Conservation (phyloP, 2,329 filamentous ascomycete genomes). For the Gyromitra esculenta region DNA sequence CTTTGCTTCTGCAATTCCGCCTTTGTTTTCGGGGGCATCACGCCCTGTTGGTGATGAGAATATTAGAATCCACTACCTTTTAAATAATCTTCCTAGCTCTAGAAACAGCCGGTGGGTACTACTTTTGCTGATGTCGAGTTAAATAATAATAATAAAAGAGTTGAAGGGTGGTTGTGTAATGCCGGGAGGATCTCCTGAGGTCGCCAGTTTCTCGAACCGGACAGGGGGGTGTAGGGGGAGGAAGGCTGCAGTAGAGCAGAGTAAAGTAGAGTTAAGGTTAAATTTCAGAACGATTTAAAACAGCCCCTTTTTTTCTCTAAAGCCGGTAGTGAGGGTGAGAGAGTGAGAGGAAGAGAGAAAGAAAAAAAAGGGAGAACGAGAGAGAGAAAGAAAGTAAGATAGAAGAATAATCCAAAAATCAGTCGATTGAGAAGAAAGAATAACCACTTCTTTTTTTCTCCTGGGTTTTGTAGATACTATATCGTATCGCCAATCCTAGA, state of each 20-base stretch:
- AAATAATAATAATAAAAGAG: not conserved
- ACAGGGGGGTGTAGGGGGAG: slow-evolving; percentile 11
- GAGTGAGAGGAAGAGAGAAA: slow-evolving; percentile 16
- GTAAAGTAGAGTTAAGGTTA: not conserved
- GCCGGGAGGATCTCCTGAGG: slow-evolving; percentile 15
- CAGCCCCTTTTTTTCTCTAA: not conserved
- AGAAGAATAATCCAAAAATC: slow-evolving; percentile 20
- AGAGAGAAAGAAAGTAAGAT: not conserved
- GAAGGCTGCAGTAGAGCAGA: not conserved
- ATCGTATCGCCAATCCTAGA: slow-evolving; percentile 33
- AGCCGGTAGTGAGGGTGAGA: slow-evolving; percentile 17
- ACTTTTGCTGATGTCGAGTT: slow-evolving; percentile 4
- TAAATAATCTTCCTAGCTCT: slow-evolving; percentile 1
- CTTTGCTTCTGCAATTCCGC: slow-evolving; percentile 70
- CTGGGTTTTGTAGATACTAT: slow-evolving; percentile 1
- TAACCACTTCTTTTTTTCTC: slow-evolving; percentile 22
- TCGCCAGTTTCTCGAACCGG: slow-evolving; percentile 12
- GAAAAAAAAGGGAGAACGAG: slow-evolving; percentile 13
- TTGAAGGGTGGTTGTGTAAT: slow-evolving; percentile 7
- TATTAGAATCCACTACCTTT: slow-evolving; percentile 1
- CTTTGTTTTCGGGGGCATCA: slow-evolving; percentile 64
- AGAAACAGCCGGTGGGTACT: slow-evolving; percentile 8
- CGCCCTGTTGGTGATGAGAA: slow-evolving; percentile 30
- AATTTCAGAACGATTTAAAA: slow-evolving; percentile 11
- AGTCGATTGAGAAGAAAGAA: slow-evolving; percentile 15